phyloP scores from a whole-genome alignment of 768 basidiomycete genomes.

The Auricularia sp. region DNA sequence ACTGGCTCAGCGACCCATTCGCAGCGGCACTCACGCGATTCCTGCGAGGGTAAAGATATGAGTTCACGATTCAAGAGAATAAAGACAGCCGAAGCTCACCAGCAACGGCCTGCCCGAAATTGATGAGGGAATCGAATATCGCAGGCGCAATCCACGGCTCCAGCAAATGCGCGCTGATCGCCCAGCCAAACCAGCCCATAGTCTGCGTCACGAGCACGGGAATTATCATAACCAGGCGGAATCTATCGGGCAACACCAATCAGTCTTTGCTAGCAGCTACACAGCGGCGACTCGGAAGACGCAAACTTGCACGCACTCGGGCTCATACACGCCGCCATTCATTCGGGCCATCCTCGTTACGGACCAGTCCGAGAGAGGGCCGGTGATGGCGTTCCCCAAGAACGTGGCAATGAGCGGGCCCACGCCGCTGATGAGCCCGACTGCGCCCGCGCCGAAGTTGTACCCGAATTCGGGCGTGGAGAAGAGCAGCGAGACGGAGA shows the following conservation, averaged over 20 bases:
- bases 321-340: slow-evolving; percentile 9
- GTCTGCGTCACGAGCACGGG: slow-evolving; percentile 3
- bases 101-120: slow-evolving; percentile 5
- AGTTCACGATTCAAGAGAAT: background rate
- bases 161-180: slow-evolving; percentile 7
- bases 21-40: too few relatives aligned
- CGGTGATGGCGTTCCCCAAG: slow-evolving; percentile 3
- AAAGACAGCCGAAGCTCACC: background rate
- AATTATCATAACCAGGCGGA: slow-evolving; percentile 6
- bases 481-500: slow-evolving; percentile 12
- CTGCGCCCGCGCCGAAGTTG: slow-evolving; percentile 8
- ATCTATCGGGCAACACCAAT: background rate
- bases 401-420: slow-evolving; percentile 9
- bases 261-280: too few relatives aligned
- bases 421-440: slow-evolving; percentile 12
- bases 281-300: too few relatives aligned
- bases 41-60: too few relatives aligned
- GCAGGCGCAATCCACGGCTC: slow-evolving; percentile 7
- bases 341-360: slow-evolving; percentile 6
- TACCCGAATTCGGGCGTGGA: slow-evolving; percentile 9
- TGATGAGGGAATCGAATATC: slow-evolving; percentile 7
- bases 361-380: slow-evolving; percentile 7
- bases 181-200: slow-evolving; percentile 10
- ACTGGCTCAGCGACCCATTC: too few relatives aligned
- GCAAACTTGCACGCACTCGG: slow-evolving; percentile 2